phyloP scores from a whole-genome alignment of 148 eudicot species.

The Dysphania ambrosioides region DNA sequence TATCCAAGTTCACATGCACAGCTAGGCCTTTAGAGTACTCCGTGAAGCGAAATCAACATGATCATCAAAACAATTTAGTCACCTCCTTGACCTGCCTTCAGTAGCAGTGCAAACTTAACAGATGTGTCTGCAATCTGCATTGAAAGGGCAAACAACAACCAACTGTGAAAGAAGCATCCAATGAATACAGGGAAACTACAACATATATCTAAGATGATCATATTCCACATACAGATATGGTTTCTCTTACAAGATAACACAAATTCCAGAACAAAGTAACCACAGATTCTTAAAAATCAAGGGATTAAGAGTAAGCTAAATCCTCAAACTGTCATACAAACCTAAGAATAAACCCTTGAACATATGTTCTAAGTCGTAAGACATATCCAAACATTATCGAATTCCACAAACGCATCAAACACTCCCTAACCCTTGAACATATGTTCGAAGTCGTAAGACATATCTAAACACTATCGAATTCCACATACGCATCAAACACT shows the following conservation, averaged over 20 bases:
- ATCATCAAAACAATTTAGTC: not conserved
- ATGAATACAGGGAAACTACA: not conserved
- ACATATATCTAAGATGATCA: not conserved
- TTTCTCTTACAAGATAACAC: not conserved
- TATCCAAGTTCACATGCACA: not conserved
- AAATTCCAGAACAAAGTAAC: not conserved
- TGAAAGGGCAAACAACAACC: not conserved
- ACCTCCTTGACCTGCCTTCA: not conserved
- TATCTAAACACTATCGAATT: no score
- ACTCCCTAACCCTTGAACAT: no score
- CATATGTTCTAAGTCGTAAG: no score
- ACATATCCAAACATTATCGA: no score
- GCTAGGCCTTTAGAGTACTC: not conserved
- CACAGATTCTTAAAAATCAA: not conserved
- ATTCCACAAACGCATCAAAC: no score
- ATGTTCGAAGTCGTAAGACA: no score
- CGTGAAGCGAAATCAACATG: slow-evolving; percentile 4
- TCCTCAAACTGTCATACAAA: no score
- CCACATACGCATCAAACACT: no score
- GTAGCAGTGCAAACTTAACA: slow-evolving; percentile 6
- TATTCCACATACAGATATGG: not conserved
- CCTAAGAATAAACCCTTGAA: no score
- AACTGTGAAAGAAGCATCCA: not conserved
- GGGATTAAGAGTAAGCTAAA: no score
- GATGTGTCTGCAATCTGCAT: slow-evolving; percentile 14